Evolutionary conservation across 1,139 yeast species (phyloP), one percentile per base, ranked within the genome.

Genomic region (Diutina sp.): DNA sequence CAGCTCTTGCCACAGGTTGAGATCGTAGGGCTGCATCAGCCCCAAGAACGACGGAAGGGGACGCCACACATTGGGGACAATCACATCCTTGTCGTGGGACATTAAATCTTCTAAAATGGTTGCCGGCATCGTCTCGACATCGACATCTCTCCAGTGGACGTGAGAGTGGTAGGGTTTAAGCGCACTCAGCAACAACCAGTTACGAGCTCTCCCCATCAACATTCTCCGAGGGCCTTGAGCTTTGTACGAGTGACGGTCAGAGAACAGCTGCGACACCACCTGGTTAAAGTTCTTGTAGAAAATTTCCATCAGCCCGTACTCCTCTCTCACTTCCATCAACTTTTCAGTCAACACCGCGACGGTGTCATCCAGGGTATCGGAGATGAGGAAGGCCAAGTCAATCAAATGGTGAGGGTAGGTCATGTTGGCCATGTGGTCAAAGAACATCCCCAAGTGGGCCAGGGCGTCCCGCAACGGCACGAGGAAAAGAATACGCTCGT

Each of bases 1-100:
- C 54, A 87, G 79, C 69, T 89, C 96, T 65, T 85, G 90, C 96
- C 96, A 89, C 45, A 95, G 87, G 71, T 89, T 89, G 67, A 89
- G 77, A 72, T 89, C 96, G 66, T 89, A 89, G 0, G 96, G 96
- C 68, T 89, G 96, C 66, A 87, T 91, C 66, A 84, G 84, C 7
- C 95, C 95, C 46, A 61, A 52, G 60, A 61, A 61, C 58, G 58
- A 61, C 44, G 63, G 63, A 46, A 89, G 72, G 1, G 96, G 96
- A 63, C 96, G 78, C 96, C 96, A 89, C 55, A 89, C 95, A 65
- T 89, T 89, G 29, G 96, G 96, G 29, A 89, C 91, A 58, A 69
- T 78, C 21, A 78, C 77, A 61, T 78, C 82, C 64, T 74, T 76
- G 64, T 74, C 74, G 63, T 78, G 82, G 64, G 77, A 80, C 82